phyloP scores from a whole-genome alignment of 2,329 filamentous ascomycete genomes.

The Aspergillus calidoustus region DNA sequence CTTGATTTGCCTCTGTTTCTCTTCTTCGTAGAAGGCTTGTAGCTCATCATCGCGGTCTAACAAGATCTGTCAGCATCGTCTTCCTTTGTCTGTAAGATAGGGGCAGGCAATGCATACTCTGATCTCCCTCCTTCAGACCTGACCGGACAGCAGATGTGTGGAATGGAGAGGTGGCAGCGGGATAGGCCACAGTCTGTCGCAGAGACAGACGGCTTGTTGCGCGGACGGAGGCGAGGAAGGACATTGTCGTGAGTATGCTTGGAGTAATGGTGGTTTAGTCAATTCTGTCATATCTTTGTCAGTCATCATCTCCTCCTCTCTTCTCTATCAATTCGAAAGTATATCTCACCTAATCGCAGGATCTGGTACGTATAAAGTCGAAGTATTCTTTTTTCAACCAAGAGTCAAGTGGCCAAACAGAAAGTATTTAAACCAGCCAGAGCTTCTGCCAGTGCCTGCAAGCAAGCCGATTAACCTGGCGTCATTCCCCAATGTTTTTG shows the following conservation, averaged over 20 bases:
- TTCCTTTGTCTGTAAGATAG: no score
- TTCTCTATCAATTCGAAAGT: not conserved
- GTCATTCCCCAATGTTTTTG: conserved; percentile 3
- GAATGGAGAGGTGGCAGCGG: conserved; percentile 28
- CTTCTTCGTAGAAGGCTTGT: conserved; percentile 48
- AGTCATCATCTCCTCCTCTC: not conserved
- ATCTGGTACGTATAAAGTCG: not conserved
- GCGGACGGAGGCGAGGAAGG: conserved; percentile 39
- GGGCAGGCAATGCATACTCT: conserved; percentile 28
- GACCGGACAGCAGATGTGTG: conserved; percentile 34
- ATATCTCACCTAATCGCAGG: not conserved
- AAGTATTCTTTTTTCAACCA: not conserved
- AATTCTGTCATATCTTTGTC: not conserved
- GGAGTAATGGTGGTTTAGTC: not conserved
- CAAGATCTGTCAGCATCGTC: not conserved
- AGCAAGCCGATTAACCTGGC: not conserved
- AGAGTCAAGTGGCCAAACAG: not conserved
- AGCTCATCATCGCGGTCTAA: conserved; percentile 50
- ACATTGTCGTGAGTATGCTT: conserved; percentile 32
- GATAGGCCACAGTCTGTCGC: conserved; percentile 21
- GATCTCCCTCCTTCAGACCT: conserved; percentile 42
- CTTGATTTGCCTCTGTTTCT: conserved; percentile 67
- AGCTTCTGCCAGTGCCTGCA: not conserved
- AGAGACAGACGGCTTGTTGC: conserved; percentile 28
- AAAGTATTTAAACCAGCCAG: not conserved